Conservation (phyloP, 768 basidiomycete genomes). For the Xerocomus spinulosus region DNA sequence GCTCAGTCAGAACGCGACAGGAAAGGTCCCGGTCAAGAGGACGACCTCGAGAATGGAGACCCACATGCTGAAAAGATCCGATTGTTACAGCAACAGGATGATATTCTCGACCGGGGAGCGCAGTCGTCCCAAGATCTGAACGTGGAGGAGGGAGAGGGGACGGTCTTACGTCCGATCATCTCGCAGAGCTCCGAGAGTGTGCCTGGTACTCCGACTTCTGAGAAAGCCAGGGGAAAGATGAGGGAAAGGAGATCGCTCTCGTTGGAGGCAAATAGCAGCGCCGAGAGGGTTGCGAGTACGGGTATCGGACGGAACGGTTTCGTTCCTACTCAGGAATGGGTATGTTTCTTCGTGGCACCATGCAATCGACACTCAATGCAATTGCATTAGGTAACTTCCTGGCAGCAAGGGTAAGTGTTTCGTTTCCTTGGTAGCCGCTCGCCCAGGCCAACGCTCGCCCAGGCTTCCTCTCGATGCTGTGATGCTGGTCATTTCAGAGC, state of each 20-base stretch:
- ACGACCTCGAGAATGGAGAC: constrained; percentile 28
- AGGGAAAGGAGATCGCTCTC: constrained; percentile 61
- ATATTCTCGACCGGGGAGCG: constrained; percentile 20
- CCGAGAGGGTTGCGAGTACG: constrained; percentile 61
- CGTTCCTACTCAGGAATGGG: constrained; percentile 96
- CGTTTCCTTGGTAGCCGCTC: not conserved
- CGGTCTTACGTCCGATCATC: constrained; percentile 33
- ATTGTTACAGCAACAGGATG: constrained; percentile 53
- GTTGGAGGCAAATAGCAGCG: constrained; percentile 44
- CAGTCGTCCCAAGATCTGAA: constrained; percentile 18
- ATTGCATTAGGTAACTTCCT: constrained; percentile 67
- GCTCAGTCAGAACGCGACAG: constrained; percentile 25
- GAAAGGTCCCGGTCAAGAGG: constrained; percentile 18
- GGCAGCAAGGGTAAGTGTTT: constrained; percentile 83
- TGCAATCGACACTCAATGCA: constrained; percentile 1
- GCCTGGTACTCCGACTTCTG: constrained; percentile 47
- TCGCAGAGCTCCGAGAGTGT: constrained; percentile 42
- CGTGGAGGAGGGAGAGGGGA: constrained; percentile 13
- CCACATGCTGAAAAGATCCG: constrained; percentile 56
- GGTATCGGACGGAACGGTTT: constrained; percentile 88
- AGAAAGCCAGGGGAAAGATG: constrained; percentile 92
- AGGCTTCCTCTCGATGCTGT: constrained; percentile 88
- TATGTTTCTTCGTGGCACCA: constrained; percentile 29
- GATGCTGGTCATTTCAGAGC: constrained; percentile 83
- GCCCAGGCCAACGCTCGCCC: constrained; percentile 8